These are phyloP conservation scores for Aspergillus japonicus DNA, from an alignment of 2,329 filamentous ascomycete genomes.

Conservation along the genomic window DNA sequence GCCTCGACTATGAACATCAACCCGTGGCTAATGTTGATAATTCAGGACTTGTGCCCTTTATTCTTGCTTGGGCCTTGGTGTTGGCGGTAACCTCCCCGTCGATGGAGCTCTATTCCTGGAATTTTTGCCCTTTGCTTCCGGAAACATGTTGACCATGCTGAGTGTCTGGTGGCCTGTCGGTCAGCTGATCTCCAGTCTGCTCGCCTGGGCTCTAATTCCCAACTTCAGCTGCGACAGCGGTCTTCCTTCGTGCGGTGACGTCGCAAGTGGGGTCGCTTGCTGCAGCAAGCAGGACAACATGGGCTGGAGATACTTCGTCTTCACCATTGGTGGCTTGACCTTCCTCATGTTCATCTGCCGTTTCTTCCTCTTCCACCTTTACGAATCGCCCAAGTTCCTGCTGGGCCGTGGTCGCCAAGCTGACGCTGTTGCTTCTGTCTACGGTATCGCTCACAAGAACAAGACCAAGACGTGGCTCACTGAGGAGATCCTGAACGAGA, in stretches of 20 bases:
- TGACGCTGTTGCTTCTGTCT: constrained; percentile 77
- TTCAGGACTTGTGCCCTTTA: constrained; percentile 58
- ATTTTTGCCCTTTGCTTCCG: constrained; percentile 73
- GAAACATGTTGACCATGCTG: constrained; percentile 72
- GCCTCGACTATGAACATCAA: not conserved
- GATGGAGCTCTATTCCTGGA: constrained; percentile 82
- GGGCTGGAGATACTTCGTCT: constrained; percentile 74
- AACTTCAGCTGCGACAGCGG: constrained; percentile 55
- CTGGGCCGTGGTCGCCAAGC: constrained; percentile 72
- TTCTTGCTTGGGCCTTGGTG: constrained; percentile 64
- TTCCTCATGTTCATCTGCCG: constrained; percentile 75
- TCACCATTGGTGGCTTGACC: constrained; percentile 69
- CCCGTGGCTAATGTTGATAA: constrained; percentile 5
- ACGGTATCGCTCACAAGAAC: constrained; percentile 74
- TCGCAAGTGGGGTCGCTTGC: constrained; percentile 29
- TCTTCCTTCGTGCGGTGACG: constrained; percentile 32
- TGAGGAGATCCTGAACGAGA: constrained; percentile 61
- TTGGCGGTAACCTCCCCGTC: constrained; percentile 74
- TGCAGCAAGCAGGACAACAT: constrained; percentile 57
- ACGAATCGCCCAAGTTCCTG: constrained; percentile 82
- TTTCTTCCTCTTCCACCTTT: constrained; percentile 77
- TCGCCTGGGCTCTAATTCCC: constrained; percentile 75
- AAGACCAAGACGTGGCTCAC: constrained; percentile 70
- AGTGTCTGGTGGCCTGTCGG: constrained; percentile 86
- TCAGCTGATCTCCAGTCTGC: constrained; percentile 63